Evolutionary conservation across 768 basidiomycete genomes (phyloP).

Genomic region (Auricularia heimuer): DNA sequence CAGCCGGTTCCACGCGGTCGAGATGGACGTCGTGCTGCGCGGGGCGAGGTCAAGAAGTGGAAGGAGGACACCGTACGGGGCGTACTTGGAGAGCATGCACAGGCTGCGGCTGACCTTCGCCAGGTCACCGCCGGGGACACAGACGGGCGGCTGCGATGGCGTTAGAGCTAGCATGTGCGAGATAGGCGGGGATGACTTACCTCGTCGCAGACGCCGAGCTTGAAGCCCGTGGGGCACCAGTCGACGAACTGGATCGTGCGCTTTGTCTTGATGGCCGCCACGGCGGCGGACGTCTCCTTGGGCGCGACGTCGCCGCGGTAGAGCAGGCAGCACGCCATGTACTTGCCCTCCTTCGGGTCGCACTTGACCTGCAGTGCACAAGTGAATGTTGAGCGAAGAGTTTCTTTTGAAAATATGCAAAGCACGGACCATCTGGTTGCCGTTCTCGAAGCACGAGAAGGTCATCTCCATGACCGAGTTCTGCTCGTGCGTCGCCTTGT

Average conservation of each 20-base stretch:
- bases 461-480: conserved; percentile 65
- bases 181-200: conserved; percentile 3
- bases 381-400: too few relatives aligned
- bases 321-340: conserved; percentile 64
- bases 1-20: conserved; percentile 61
- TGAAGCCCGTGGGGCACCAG: conserved; percentile 60
- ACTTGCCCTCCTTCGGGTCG: conserved; percentile 71
- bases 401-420: too few relatives aligned
- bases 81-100: conserved; percentile 62
- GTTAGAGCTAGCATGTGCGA: background rate
- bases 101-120: conserved; percentile 67
- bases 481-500: conserved; percentile 59
- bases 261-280: conserved; percentile 67
- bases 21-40: conserved; percentile 49
- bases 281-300: conserved; percentile 69
- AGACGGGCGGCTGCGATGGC: conserved; percentile 45
- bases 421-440: conserved; percentile 50
- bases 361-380: conserved; percentile 38
- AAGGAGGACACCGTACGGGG: background rate
- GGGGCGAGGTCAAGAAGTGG: background rate
- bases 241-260: conserved; percentile 73
- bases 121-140: conserved; percentile 66
- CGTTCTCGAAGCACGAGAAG: conserved; percentile 65
- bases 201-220: conserved; percentile 67
- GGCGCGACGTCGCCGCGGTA: conserved; percentile 73